Evolutionary conservation across 164 flowering plant species (phyloP).

Genomic region (Umbellularia californica): DNA sequence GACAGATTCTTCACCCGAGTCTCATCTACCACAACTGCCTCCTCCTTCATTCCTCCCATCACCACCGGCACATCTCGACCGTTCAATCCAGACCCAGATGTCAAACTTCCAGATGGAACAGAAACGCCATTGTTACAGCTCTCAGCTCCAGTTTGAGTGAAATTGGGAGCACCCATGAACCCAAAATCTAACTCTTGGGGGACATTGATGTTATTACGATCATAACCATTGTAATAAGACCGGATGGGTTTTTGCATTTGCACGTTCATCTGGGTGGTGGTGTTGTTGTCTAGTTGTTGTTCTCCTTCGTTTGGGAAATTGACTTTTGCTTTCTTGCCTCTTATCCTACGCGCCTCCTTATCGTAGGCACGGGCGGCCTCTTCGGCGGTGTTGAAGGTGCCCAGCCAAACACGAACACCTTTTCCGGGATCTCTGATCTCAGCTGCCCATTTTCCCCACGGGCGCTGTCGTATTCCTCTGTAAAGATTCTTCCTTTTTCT

Average conservation of each 20-base stretch:
- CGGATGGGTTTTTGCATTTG: slow-evolving; percentile 2
- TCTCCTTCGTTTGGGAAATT: slow-evolving; percentile 78
- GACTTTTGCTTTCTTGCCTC: slow-evolving; percentile 89
- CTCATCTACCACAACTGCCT: slow-evolving; percentile 18
- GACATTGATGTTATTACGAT: not conserved
- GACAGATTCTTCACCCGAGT: slow-evolving; percentile 51
- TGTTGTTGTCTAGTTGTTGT: not conserved
- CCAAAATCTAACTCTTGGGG: slow-evolving; percentile 15
- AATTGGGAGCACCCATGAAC: slow-evolving; percentile 8
- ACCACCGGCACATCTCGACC: not conserved
- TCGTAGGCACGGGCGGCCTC: slow-evolving; percentile 96
- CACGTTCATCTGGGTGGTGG: not conserved
- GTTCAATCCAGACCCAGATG: slow-evolving; percentile 19
- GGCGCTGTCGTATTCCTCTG: slow-evolving; percentile 90
- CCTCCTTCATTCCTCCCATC: slow-evolving; percentile 1
- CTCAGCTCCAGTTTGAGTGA: slow-evolving; percentile 11
- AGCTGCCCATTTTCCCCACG: slow-evolving; percentile 98
- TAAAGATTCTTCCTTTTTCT: slow-evolving; percentile 74
- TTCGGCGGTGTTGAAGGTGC: slow-evolving; percentile 89
- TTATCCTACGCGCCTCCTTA: slow-evolving; percentile 73
- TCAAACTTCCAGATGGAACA: not conserved
- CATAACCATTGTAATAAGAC: not conserved
- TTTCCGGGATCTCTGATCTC: slow-evolving; percentile 95
- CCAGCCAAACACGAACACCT: slow-evolving; percentile 93
- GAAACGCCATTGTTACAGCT: not conserved